Conservation (phyloP, 2,329 filamentous ascomycete species). For the Leptographium procerum region DNA sequence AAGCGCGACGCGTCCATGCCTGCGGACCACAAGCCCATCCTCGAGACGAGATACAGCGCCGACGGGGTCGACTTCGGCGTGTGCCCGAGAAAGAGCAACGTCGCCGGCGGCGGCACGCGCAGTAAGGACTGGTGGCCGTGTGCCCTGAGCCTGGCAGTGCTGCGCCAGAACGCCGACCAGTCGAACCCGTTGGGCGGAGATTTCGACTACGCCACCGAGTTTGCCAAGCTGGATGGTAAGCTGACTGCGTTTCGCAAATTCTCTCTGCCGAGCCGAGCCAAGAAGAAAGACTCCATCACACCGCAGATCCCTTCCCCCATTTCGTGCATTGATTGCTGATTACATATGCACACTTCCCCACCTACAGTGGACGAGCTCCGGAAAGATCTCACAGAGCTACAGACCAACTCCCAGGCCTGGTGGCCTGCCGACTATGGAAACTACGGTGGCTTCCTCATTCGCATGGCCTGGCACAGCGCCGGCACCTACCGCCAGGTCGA, state of each 20-base stretch:
- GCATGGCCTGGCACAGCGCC: conserved; percentile 71
- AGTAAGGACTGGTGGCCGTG: conserved; percentile 69
- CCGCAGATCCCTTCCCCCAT: too few relatives aligned
- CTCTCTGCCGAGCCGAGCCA: background rate
- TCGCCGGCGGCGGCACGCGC: conserved; percentile 51
- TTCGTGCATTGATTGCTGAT: background rate
- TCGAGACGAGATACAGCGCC: background rate
- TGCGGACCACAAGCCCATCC: background rate
- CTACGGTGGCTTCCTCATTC: conserved; percentile 70
- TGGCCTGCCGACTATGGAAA: conserved; percentile 77
- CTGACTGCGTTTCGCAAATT: background rate
- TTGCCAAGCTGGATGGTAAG: conserved; percentile 27
- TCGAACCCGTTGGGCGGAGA: conserved; percentile 53
- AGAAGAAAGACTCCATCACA: background rate
- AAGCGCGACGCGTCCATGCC: background rate
- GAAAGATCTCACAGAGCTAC: conserved; percentile 57
- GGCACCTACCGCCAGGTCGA: conserved; percentile 68
- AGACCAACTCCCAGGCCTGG: conserved; percentile 71
- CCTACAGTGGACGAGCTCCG: conserved; percentile 42
- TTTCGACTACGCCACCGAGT: conserved; percentile 64
- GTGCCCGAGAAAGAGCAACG: background rate
- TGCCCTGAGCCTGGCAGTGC: conserved; percentile 54
- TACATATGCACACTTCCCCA: background rate
- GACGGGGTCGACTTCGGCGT: background rate
- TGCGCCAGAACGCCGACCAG: conserved; percentile 56